phyloP scores from a whole-genome alignment of 2,329 filamentous ascomycete species.

The Sclerotiophoma versabilis region DNA sequence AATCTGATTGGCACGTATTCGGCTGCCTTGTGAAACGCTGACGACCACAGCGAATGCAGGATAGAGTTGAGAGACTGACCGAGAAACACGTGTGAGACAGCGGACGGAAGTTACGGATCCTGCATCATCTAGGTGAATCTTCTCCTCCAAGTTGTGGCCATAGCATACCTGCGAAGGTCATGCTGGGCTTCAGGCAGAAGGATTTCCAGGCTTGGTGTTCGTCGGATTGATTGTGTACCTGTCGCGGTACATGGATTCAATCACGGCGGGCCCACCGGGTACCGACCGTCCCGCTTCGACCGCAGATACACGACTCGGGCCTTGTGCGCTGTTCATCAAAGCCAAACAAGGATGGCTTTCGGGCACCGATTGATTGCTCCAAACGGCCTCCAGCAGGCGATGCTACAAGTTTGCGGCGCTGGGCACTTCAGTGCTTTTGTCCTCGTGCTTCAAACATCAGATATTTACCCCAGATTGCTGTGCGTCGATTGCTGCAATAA shows the following conservation, averaged over 20 bases:
- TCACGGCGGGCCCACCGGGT: conserved; percentile 7
- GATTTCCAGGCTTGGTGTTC: conserved; percentile 16
- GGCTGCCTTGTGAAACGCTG: conserved; percentile 40
- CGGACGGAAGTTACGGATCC: conserved; percentile 24
- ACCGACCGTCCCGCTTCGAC: conserved; percentile 7
- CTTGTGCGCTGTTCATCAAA: conserved; percentile 18
- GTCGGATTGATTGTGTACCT: conserved; percentile 16
- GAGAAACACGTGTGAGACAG: conserved; percentile 30
- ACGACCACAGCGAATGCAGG: conserved; percentile 21
- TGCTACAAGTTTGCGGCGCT: conserved; percentile 26
- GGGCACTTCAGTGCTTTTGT: conserved; percentile 21
- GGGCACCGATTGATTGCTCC: conserved; percentile 25
- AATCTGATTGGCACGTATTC: conserved; percentile 36
- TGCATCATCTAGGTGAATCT: conserved; percentile 14
- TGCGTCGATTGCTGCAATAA: conserved; percentile 29
- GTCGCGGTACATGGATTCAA: conserved; percentile 10
- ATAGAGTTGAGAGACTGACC: conserved; percentile 16
- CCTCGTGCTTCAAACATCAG: conserved; percentile 36
- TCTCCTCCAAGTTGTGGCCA: conserved; percentile 6
- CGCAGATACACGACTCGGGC: conserved; percentile 10
- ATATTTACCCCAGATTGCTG: conserved; percentile 38
- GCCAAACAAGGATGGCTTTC: conserved; percentile 20
- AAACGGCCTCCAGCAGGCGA: conserved; percentile 29
- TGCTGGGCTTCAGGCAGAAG: conserved; percentile 12
- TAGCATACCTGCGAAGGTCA: not conserved